Percentiles rank a stretch among this genome's conserved stretches.
phyloP scores from a whole-genome alignment of 352 stramenopile species.

The Globisporangium mamillatum region DNA sequence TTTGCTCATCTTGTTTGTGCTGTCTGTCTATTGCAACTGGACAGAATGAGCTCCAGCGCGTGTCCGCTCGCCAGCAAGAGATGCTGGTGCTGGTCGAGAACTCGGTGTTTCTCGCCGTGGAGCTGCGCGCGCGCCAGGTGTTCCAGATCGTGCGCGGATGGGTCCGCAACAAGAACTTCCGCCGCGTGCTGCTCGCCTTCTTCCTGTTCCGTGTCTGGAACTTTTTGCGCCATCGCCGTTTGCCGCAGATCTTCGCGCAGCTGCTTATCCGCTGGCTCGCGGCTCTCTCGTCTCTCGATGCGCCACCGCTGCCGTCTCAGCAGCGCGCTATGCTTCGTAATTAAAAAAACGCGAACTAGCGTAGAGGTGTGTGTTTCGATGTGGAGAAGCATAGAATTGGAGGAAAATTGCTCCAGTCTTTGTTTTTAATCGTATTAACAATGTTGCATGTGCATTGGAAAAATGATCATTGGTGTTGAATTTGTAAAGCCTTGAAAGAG shows the following conservation, averaged over 20 bases:
- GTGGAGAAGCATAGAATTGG: not conserved
- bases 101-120: slow-evolving; percentile 43
- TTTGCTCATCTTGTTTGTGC: not conserved
- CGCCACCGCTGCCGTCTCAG: slow-evolving; percentile 1
- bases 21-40: not conserved
- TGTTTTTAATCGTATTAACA: not conserved
- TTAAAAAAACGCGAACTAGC: not conserved
- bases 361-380: not conserved
- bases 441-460: not conserved
- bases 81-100: slow-evolving; percentile 30
- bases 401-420: not conserved
- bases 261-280: slow-evolving; percentile 59
- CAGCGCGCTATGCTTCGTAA: slow-evolving; percentile 6
- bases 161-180: slow-evolving; percentile 47
- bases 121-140: slow-evolving; percentile 36
- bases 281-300: slow-evolving; percentile 53
- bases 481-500: not conserved
- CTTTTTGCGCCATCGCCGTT: slow-evolving; percentile 39
- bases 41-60: slow-evolving; percentile 53
- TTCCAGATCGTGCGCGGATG: slow-evolving; percentile 36
- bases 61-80: slow-evolving; percentile 37
- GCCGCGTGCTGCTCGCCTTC: slow-evolving; percentile 49
- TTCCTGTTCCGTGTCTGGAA: slow-evolving; percentile 47
- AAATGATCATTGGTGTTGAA: not conserved
- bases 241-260: slow-evolving; percentile 61